phyloP scores from a whole-genome alignment of 2,329 filamentous ascomycete genomes.

The Nannizziopsis barbatae region DNA sequence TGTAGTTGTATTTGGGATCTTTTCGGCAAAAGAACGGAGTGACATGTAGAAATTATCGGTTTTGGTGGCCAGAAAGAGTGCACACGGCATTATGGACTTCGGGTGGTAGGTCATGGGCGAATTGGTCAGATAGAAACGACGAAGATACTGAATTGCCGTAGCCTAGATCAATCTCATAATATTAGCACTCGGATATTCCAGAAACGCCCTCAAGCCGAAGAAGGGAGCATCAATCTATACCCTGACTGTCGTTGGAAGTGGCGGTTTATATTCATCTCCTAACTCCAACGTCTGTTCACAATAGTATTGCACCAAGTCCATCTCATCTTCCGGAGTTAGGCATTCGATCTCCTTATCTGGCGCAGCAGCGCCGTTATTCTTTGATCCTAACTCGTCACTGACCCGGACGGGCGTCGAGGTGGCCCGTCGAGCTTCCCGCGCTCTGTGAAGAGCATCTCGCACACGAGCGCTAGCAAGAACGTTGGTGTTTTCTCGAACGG shows the following conservation, averaged over 20 bases:
- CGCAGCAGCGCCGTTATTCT: slow-evolving; percentile 1
- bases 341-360: slow-evolving; percentile 53
- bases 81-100: slow-evolving; percentile 76
- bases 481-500: slow-evolving; percentile 69
- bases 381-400: slow-evolving; percentile 6
- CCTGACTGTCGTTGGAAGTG: slow-evolving; percentile 49
- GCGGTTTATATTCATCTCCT: slow-evolving; percentile 47
- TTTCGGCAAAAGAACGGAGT: slow-evolving; percentile 54
- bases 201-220: background rate
- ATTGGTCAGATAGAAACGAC: slow-evolving; percentile 91
- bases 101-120: slow-evolving; percentile 94
- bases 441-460: slow-evolving; percentile 45
- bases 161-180: slow-evolving; percentile 43
- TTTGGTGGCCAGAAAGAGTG: slow-evolving; percentile 87
- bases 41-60: slow-evolving; percentile 73
- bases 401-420: slow-evolving; percentile 1
- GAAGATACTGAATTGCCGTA: slow-evolving; percentile 79
- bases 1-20: slow-evolving; percentile 57
- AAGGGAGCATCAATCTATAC: slow-evolving; percentile 25
- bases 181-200: slow-evolving; percentile 29
- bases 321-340: slow-evolving; percentile 72
- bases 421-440: slow-evolving; percentile 24
- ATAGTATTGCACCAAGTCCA: slow-evolving; percentile 69
- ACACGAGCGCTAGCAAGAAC: slow-evolving; percentile 60
- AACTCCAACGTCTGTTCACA: slow-evolving; percentile 50